Evolutionary conservation across 371 early-diverging fungal species (phyloP).

Genomic region (Synchytrium microbalum): DNA sequence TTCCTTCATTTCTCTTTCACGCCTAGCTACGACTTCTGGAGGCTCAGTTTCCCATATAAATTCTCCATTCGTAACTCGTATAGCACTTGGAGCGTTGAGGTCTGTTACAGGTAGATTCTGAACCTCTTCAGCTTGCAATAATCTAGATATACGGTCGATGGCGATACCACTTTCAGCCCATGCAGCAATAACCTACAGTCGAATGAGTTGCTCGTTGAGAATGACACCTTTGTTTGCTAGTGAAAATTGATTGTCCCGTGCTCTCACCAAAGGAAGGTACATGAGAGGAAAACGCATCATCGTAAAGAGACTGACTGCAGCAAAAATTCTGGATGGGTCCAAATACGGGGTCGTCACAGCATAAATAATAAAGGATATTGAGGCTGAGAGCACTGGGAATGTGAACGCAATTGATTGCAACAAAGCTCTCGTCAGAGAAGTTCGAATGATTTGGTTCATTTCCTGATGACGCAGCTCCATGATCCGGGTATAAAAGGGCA

Average conservation of each 20-base stretch:
- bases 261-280: too few relatives aligned
- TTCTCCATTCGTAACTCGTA: constrained; percentile 36
- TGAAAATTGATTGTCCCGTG: too few relatives aligned
- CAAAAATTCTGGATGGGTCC: constrained; percentile 36
- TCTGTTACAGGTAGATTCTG: constrained; percentile 31
- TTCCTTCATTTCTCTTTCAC: too few relatives aligned
- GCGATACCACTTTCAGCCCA: constrained; percentile 64
- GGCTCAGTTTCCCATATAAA: constrained; percentile 52
- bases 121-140: constrained; percentile 69
- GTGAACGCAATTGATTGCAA: constrained; percentile 44
- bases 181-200: constrained; percentile 53
- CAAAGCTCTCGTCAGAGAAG: constrained; percentile 22
- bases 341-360: constrained; percentile 22
- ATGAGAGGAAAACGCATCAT: constrained; percentile 30
- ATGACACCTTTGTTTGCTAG: too few relatives aligned
- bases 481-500: constrained; percentile 30
- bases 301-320: constrained; percentile 35
- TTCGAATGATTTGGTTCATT: constrained; percentile 35
- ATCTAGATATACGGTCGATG: constrained; percentile 60
- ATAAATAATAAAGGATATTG: constrained; percentile 32
- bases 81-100: constrained; percentile 18
- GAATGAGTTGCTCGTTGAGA: too few relatives aligned
- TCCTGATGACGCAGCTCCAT: constrained; percentile 22
- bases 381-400: constrained; percentile 59
- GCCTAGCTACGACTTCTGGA: too few relatives aligned